Percentiles rank a stretch among this genome's conserved stretches.
phyloP scores from a whole-genome alignment of 306 rosid genomes.

The Lathyrus sativus region DNA sequence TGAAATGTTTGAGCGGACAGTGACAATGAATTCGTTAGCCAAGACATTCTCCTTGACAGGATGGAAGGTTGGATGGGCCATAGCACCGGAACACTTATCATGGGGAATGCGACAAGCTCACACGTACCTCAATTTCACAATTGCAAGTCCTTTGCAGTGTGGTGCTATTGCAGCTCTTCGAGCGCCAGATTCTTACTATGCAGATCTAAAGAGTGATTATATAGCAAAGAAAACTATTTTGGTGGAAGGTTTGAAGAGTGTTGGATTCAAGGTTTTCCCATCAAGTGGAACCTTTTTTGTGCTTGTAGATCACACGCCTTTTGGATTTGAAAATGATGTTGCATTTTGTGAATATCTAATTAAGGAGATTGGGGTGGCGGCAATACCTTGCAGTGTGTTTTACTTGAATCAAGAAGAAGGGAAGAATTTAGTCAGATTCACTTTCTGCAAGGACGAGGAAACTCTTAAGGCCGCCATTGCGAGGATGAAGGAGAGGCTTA shows the following conservation, averaged over 20 bases:
- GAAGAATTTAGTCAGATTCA: conserved; percentile 77
- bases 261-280: conserved; percentile 79
- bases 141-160: conserved; percentile 79
- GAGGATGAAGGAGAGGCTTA: conserved; percentile 79
- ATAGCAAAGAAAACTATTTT: conserved; percentile 70
- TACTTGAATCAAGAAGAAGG: conserved; percentile 86
- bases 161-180: conserved; percentile 78
- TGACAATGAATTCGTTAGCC: conserved; percentile 79
- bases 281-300: conserved; percentile 79
- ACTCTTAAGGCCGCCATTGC: conserved; percentile 72
- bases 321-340: conserved; percentile 72
- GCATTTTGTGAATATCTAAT: conserved; percentile 81
- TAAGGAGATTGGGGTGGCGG: conserved; percentile 86
- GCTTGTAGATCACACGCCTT: conserved; percentile 84
- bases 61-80: conserved; percentile 93
- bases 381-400: conserved; percentile 83
- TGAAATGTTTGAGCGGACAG: conserved; percentile 84
- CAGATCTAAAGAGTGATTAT: conserved; percentile 70
- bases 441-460: conserved; percentile 86
- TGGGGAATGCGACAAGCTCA: conserved; percentile 78
- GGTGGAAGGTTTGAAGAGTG: conserved; percentile 73
- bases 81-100: conserved; percentile 77
- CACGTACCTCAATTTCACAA: conserved; percentile 63
- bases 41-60: conserved; percentile 88
- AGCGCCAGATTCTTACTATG: conserved; percentile 75